phyloP scores from a whole-genome alignment of 257 asterid genomes.

The Datura wrightii region DNA sequence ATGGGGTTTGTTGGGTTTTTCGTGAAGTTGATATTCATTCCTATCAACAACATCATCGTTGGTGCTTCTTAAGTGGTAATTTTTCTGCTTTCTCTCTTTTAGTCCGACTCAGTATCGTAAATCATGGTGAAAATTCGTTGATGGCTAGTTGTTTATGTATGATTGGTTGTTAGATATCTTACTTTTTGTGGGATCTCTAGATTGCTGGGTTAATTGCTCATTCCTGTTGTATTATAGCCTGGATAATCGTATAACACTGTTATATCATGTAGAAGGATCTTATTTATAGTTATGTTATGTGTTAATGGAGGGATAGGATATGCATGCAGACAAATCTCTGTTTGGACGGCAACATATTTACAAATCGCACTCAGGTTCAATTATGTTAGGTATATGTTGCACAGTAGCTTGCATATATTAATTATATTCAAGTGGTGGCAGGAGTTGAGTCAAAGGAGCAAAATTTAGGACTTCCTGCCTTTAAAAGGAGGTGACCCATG shows the following conservation, averaged over 20 bases:
- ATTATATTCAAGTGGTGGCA: background rate
- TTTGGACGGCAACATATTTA: background rate
- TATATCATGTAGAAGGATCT: background rate
- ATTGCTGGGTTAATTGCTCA: background rate
- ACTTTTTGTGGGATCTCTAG: background rate
- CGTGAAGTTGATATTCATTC: constrained; percentile 51
- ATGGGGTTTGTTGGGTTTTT: constrained; percentile 52
- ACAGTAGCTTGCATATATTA: background rate
- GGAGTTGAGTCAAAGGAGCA: background rate
- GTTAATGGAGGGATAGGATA: background rate
- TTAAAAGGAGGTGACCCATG: background rate
- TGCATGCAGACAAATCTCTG: background rate
- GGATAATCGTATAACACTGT: background rate
- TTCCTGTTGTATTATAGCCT: background rate
- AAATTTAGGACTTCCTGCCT: background rate
- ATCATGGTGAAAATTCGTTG: background rate
- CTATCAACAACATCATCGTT: constrained; percentile 50
- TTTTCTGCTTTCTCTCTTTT: background rate
- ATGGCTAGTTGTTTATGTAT: background rate
- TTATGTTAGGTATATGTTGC: background rate
- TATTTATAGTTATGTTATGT: background rate
- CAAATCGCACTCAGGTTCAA: background rate
- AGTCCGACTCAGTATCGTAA: background rate
- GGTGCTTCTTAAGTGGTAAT: constrained; percentile 41
- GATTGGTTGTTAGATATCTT: background rate